phyloP scores from a whole-genome alignment of 257 asterid genomes.

The Nicotiana otophora region DNA sequence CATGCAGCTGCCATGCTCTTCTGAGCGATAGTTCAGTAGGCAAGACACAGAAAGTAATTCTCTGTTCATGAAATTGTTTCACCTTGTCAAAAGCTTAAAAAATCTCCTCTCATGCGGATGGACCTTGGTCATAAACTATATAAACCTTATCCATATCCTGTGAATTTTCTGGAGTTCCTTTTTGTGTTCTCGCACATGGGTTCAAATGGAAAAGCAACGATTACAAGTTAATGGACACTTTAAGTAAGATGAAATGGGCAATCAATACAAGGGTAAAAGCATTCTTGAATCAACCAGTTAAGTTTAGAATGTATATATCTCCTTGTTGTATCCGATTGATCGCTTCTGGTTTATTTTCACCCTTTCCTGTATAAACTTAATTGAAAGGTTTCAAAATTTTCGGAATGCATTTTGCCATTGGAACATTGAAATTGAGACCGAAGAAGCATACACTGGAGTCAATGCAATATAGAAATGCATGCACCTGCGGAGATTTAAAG shows the following conservation, averaged over 20 bases:
- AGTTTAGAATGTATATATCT: background rate
- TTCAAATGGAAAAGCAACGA: background rate
- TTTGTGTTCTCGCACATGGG: background rate
- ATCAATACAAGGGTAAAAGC: background rate
- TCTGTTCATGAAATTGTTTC: background rate
- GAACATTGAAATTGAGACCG: background rate
- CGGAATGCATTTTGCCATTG: background rate
- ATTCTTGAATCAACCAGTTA: background rate
- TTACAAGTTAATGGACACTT: background rate
- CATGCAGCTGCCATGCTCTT: background rate
- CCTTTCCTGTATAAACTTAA: background rate
- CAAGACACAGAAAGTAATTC: background rate
- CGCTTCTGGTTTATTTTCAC: background rate
- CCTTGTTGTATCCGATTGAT: background rate
- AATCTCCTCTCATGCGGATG: background rate
- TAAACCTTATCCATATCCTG: background rate
- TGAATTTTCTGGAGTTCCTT: background rate
- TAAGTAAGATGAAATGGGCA: background rate
- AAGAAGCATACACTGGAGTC: background rate
- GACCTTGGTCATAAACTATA: background rate
- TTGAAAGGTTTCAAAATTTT: background rate
- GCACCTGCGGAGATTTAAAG: background rate
- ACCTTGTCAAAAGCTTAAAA: background rate
- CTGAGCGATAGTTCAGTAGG: background rate
- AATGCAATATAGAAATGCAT: background rate